Evolutionary conservation across 768 basidiomycete species (phyloP).

Genomic region (Amanita exitialis): DNA sequence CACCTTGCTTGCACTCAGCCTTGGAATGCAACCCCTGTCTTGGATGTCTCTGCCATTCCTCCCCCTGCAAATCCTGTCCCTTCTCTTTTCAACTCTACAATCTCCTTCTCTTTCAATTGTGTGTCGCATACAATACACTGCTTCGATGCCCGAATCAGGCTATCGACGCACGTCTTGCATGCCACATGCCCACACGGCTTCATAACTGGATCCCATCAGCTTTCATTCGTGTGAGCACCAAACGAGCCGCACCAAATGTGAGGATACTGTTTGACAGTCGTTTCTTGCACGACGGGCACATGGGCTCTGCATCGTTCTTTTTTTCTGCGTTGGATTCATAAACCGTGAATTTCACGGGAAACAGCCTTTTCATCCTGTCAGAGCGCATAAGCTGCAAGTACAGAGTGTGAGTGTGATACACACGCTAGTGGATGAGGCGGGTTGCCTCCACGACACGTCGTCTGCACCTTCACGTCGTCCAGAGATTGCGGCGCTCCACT

Average conservation of each 20-base stretch:
- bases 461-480: slow-evolving; percentile 77
- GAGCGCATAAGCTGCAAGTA: slow-evolving; percentile 1
- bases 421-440: slow-evolving; percentile 73
- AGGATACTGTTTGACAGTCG: slow-evolving; percentile 68
- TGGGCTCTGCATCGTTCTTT: slow-evolving; percentile 51
- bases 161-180: slow-evolving; percentile 86
- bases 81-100: slow-evolving; percentile 83
- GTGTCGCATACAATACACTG: slow-evolving; percentile 87
- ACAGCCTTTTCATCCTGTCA: slow-evolving; percentile 69
- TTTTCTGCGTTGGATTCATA: slow-evolving; percentile 22
- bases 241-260: slow-evolving; percentile 46
- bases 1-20: no score
- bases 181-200: slow-evolving; percentile 87
- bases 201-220: slow-evolving; percentile 38
- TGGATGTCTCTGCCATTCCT: slow-evolving; percentile 85
- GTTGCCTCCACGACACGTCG: slow-evolving; percentile 77
- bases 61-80: slow-evolving; percentile 94
- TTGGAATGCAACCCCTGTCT: slow-evolving; percentile 77
- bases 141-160: slow-evolving; percentile 65
- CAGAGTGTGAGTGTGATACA: slow-evolving; percentile 18
- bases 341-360: slow-evolving; percentile 72
- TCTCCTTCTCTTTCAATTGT: slow-evolving; percentile 52
- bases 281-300: slow-evolving; percentile 87
- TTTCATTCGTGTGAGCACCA: background rate
- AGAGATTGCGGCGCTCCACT: slow-evolving; percentile 53